Evolutionary conservation across 1,284 basidiomycete species (phyloP), one percentile per base, ranked within the genome.

Genomic region (Ganoderma multipileum): DNA sequence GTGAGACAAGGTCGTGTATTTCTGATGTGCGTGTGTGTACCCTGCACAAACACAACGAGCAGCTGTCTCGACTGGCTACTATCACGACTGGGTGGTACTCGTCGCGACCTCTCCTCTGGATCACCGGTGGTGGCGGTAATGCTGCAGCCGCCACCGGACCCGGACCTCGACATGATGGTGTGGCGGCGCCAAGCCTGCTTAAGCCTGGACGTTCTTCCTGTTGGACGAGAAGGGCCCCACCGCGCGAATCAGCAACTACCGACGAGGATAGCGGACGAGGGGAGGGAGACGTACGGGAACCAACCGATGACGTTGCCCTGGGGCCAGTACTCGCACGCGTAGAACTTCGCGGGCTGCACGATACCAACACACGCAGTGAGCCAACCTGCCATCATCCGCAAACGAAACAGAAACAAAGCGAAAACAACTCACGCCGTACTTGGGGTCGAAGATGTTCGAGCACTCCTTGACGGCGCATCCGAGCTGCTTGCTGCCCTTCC

Each of bases 311-410:
- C 81, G 77, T 92, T 92, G 39, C 91, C 91, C 63, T 84, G 82
- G 11, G 85, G 83, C 44, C 77, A 85, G 76, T 92, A 92, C 79
- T 92, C 89, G 80, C 90, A 92, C 38, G 91, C 90, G 74, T 83
- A 86, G 78, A 80, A 91, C 67, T 86, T 83, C n/a, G 89, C 86
- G 68, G 78, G 73, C 89, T 68, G 52, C 38, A 39, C 38, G 38
- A 9, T 11, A 36, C 36, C 36, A 9, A 36, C 9, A 4, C 36
- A 36, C 36, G n/a, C n/a, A n/a, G 33, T 33, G 33, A 33, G 33
- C 33, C 3, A 33, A 33, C 33, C 3, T 8, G 33, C 1, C 33
- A n/a, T n/a, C n/a, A n/a, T 33, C 33, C 4, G 8, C 33, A 8
- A 33, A 33, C 33, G 33, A 33, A 33, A 33, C 33, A n/a, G 33